Evolutionary conservation across 1,139 yeast species (phyloP), one percentile per base, ranked within the genome.

Genomic region (Lodderomyces metapsilosis): DNA sequence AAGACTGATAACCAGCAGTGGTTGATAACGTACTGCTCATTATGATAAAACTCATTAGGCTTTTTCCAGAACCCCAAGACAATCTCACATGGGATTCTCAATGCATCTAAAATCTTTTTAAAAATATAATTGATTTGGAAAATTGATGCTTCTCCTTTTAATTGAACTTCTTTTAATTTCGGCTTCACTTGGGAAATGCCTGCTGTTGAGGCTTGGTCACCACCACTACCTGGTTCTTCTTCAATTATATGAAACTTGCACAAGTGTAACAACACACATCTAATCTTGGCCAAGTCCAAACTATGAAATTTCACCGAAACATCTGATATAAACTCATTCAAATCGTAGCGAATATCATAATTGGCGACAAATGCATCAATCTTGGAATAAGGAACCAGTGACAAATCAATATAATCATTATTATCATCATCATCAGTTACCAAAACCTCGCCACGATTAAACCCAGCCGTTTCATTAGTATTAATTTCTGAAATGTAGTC

Each of bases 1-100:
- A 84, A 59, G 1, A 89, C 81, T 1, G 95, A 80, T 43, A 89
- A 73, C 98, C 98, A 92, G 46, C 88, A 81, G 61, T 92, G 98
- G 55, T 89, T 88, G 34, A 82, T 69, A 28, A 80, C 78, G 42
- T 82, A 78, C 45, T 63, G 62, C 61, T 80, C 80, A 44, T 68
- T 65, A 49, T 71, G 77, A 49, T 73, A 71, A 46, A 72, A 64
- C 48, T 77, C 81, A 37, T 80, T 80, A 4, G 96, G 95, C 25
- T 82, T 77, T 56, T 91, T 88, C 67, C 92, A 74, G 52, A 87
- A 87, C 3, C 98, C 98, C 27, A 81, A 67, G 1, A 92, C 81
- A 1, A 89, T 73, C 49, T 86, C 94, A 47, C 89, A 78, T 9
- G 84, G 82, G 34, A 92, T 74, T 18, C 84, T 80, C 41, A 91